Evolutionary conservation across 345 rosid species (phyloP).

Genomic region (Garcia nutans): DNA sequence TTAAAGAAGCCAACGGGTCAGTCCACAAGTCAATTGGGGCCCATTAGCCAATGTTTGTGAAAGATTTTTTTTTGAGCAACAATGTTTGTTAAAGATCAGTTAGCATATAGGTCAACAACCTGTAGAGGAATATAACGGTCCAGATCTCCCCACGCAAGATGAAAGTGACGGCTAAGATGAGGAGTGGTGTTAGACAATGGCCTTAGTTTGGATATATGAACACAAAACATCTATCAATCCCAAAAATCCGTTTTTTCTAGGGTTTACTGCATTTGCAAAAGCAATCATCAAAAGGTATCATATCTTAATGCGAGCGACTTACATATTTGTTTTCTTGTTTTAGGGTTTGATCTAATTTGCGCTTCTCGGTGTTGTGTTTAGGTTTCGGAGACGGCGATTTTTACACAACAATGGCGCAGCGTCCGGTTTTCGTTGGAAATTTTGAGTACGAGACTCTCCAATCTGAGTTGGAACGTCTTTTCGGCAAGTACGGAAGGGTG

Average conservation of each 20-base stretch:
- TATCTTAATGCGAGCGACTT: no score
- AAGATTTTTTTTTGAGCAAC: no score
- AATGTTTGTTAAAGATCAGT: no score
- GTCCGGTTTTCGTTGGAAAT: slow-evolving; percentile 74
- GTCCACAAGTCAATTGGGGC: no score
- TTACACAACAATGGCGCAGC: slow-evolving; percentile 37
- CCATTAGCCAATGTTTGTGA: no score
- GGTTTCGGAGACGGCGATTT: slow-evolving; percentile 7
- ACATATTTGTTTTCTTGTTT: background rate
- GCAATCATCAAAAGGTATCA: background rate
- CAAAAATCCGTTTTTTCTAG: background rate
- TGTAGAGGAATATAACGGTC: background rate
- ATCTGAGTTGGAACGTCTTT: slow-evolving; percentile 68
- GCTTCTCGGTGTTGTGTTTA: background rate
- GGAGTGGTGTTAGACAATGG: background rate
- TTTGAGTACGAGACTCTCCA: slow-evolving; percentile 83
- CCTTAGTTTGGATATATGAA: background rate
- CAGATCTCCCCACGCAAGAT: background rate
- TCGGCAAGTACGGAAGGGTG: slow-evolving; percentile 71
- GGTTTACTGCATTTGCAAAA: slow-evolving; percentile 4
- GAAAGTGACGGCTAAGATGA: background rate
- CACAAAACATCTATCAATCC: background rate
- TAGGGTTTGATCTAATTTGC: background rate
- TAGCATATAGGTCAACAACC: no score
- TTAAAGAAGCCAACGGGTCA: no score